Evolutionary conservation across 1,139 yeast genomes (phyloP).

Genomic region (Debaryomyces udenii): DNA sequence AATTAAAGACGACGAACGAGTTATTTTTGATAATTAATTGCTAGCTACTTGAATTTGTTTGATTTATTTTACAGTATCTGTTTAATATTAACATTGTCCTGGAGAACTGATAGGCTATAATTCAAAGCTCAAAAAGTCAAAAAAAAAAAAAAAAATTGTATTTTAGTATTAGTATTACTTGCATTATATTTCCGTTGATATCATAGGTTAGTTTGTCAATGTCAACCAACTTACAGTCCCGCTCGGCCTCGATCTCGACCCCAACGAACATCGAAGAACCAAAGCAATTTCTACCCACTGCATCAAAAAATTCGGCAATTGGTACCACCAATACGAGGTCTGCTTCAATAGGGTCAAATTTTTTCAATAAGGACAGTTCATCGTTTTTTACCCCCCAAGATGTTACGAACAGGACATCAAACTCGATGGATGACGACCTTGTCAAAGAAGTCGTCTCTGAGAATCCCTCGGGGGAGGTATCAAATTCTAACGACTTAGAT

Average conservation of each 20-base stretch:
- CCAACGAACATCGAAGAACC: conserved; percentile 14
- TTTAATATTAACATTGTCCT: background rate
- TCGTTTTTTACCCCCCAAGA: conserved; percentile 19
- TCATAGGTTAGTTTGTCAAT: conserved; percentile 7
- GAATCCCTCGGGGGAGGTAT: conserved; percentile 8
- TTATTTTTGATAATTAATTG: background rate
- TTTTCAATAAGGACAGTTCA: conserved; percentile 28
- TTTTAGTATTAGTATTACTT: conserved; percentile 5
- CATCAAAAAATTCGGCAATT: conserved; percentile 2
- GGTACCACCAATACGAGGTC: conserved; percentile 19
- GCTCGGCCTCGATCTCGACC: conserved; percentile 25
- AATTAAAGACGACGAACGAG: conserved; percentile 1
- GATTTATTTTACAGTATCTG: background rate
- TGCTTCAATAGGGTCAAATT: conserved; percentile 29
- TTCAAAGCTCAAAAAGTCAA: background rate
- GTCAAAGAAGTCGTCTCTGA: conserved; percentile 4
- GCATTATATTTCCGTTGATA: conserved; percentile 6
- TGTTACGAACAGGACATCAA: conserved; percentile 13
- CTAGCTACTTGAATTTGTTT: background rate
- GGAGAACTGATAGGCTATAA: background rate
- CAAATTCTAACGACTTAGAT: conserved; percentile 28
- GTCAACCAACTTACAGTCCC: conserved; percentile 13
- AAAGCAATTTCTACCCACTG: conserved; percentile 5
- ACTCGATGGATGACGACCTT: conserved; percentile 15
- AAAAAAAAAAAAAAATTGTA: conserved; percentile 5